Evolutionary conservation across 2,329 filamentous ascomycete genomes (phyloP), one percentile per base, ranked within the genome.

Genomic region (Niveomyces coronatus): DNA sequence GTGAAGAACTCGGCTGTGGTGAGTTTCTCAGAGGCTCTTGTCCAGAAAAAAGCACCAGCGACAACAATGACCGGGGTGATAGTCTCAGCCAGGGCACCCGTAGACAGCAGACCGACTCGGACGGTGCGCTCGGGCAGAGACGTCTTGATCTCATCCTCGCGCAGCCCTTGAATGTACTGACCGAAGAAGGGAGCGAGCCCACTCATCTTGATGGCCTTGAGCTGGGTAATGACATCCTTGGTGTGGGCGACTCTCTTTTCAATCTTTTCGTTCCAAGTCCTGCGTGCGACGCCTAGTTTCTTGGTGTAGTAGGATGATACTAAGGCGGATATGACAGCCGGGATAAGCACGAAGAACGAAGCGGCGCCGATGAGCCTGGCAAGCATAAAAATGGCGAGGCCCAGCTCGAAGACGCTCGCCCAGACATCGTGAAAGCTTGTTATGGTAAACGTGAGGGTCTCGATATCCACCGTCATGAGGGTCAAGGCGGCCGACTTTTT

Each of bases 201-300:
- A 20, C 53, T 52, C 49, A 61, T 57, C 32, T 61, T 61, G 18
- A 63, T 45, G 17, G 49, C 50, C 35, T 60, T 62, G 46, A 63
- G 57, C 5, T 52, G 50, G 4, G 44, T 38, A 2, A 63, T 50
- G 27, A 56, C 36, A 23, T 38, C 31, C 17, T 34, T 39, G 18
- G 36, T 42, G 13, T 34, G 31, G 5, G 19, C 35, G 17, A 42
- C 40, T 17, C 40, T 16, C 9, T 31, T 31, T 31, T 38, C 29
- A 19, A 39, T 35, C 26, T 35, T 39, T 28, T 35, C 35, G 27
- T 42, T 42, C 40, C 40, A 42, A 3, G 15, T 27, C 19, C 14
- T 35, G 5, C 35, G 30, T 5, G 40, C 40, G 10, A 26, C 15
- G 13, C 24, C 35, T 9, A 42, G 20, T 20, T 26, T 33, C 36